These are phyloP conservation scores for Cercospora berteroae DNA, from an alignment of 2,329 filamentous ascomycete genomes.

Conservation along the genomic window DNA sequence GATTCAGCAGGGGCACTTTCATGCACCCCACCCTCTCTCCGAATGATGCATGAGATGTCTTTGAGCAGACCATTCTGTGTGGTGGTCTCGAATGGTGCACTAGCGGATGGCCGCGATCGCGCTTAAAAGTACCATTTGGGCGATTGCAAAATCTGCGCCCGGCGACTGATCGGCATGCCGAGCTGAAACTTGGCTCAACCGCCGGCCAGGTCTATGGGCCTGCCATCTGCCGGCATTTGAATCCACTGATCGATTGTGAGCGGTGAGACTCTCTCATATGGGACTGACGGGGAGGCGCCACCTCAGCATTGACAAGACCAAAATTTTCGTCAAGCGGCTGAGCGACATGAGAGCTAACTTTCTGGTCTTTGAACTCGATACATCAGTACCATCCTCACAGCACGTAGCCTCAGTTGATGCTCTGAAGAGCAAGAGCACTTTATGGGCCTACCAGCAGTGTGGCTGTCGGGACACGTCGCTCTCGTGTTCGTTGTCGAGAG, in stretches of 20 bases:
- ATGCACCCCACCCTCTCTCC: background rate
- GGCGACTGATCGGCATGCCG: background rate
- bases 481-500: background rate
- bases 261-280: background rate
- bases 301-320: background rate
- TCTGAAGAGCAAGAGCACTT: background rate
- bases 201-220: background rate
- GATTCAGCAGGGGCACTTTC: background rate
- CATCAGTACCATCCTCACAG: background rate
- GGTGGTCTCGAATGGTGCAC: background rate
- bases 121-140: background rate
- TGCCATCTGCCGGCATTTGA: background rate
- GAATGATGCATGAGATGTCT: background rate
- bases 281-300: background rate
- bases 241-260: background rate
- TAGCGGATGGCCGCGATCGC: conserved; percentile 1
- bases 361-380: background rate
- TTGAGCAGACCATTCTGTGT: background rate
- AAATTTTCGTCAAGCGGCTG: background rate
- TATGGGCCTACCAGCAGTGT: background rate
- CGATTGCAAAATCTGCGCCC: background rate
- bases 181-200: background rate
- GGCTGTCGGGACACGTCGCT: background rate
- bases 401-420: background rate
- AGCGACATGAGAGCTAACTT: background rate